phyloP scores from a whole-genome alignment of 257 asterid genomes.

The Solanum lycopersicoides region DNA sequence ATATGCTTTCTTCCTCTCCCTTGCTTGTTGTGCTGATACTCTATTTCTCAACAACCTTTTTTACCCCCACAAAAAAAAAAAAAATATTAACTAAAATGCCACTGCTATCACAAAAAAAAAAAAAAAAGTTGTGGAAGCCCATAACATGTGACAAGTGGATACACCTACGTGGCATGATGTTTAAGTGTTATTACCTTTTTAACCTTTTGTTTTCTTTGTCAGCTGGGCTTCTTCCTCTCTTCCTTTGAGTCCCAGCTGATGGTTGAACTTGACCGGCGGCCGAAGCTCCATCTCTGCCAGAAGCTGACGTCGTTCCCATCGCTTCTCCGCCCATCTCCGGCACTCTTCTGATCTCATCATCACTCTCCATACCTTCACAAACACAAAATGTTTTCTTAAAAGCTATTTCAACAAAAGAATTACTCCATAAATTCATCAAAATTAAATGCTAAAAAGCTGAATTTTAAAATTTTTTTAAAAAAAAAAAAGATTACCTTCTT shows the following conservation, averaged over 20 bases:
- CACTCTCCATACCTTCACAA: constrained; percentile 86
- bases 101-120: not conserved
- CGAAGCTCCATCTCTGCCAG: constrained; percentile 48
- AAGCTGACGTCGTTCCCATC: constrained; percentile 31
- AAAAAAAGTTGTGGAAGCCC: not conserved
- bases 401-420: not conserved
- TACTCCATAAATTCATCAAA: not conserved
- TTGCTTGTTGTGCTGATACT: constrained; percentile 99
- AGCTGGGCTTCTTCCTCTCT: constrained; percentile 89
- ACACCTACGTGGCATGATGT: constrained; percentile 11
- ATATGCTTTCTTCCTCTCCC: constrained; percentile 98
- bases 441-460: not conserved
- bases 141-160: not conserved
- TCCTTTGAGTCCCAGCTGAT: constrained; percentile 47
- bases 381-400: not conserved
- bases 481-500: constrained; percentile 44
- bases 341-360: constrained; percentile 94
- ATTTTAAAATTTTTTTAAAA: not conserved
- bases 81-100: not conserved
- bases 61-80: not conserved
- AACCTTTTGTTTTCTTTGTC: constrained; percentile 95
- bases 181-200: constrained; percentile 40
- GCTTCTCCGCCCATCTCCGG: constrained; percentile 90
- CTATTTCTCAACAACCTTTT: constrained; percentile 91
- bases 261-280: constrained; percentile 47